phyloP scores from a whole-genome alignment of 1,284 basidiomycete species.

The Fomitopsis palustris region DNA sequence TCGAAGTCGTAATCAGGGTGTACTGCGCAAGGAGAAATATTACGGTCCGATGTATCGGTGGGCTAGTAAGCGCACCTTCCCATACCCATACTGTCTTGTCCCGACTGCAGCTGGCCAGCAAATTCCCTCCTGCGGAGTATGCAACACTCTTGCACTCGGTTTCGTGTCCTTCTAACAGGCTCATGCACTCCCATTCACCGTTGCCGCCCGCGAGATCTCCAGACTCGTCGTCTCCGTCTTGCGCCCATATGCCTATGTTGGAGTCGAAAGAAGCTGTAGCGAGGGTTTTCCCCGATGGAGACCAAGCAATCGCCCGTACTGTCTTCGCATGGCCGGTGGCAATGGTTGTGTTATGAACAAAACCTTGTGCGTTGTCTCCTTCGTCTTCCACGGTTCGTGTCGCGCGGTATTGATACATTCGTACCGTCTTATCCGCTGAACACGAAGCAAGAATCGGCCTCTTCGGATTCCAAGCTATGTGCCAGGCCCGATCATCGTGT shows the following conservation, averaged over 20 bases:
- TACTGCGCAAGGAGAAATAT: conserved; percentile 39
- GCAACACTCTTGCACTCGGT: conserved; percentile 96
- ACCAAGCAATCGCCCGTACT: conserved; percentile 88
- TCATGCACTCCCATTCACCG: conserved; percentile 84
- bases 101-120: conserved; percentile 90
- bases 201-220: conserved; percentile 31
- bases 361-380: conserved; percentile 29
- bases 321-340: conserved; percentile 88
- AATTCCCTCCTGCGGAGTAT: conserved; percentile 76
- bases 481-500: conserved; percentile 88
- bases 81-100: conserved; percentile 99
- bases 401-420: conserved; percentile 73
- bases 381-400: conserved; percentile 19
- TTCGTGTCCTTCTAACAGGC: conserved; percentile 92
- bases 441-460: conserved; percentile 87
- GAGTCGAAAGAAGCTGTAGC: conserved; percentile 96
- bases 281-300: conserved; percentile 84
- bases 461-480: conserved; percentile 88
- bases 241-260: conserved; percentile 91
- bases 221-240: conserved; percentile 46
- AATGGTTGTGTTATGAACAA: conserved; percentile 61
- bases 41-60: neutral
- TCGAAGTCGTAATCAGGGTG: conserved; percentile 94
- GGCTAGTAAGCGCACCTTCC: conserved; percentile 66
- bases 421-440: conserved; percentile 90